These are phyloP conservation scores for Sporobolomyces roseus DNA, from an alignment of 768 basidiomycete species.

Conservation along the genomic window DNA sequence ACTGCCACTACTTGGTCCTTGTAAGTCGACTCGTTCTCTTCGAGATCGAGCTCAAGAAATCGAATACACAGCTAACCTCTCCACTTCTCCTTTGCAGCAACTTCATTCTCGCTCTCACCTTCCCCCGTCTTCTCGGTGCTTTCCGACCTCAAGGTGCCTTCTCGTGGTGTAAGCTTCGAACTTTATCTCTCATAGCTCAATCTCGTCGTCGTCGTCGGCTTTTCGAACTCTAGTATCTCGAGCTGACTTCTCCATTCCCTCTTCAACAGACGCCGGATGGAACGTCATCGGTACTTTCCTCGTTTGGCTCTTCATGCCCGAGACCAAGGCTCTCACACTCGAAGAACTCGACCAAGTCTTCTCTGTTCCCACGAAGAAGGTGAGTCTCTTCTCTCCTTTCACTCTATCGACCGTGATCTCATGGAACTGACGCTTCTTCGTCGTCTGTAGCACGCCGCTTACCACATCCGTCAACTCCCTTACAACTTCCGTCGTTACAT, in stretches of 20 bases:
- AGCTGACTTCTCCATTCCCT: background rate
- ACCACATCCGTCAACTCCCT: slow-evolving; percentile 10
- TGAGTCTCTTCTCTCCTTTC: background rate
- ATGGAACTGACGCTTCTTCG: background rate
- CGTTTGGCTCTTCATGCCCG: slow-evolving; percentile 47
- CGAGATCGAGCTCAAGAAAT: background rate
- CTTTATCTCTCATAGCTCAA: background rate
- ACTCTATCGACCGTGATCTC: background rate
- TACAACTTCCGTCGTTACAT: slow-evolving; percentile 37
- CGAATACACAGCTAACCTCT: background rate
- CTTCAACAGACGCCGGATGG: slow-evolving; percentile 37
- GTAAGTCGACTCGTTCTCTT: background rate
- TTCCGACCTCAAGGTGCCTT: slow-evolving; percentile 35
- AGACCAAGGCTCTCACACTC: slow-evolving; percentile 46
- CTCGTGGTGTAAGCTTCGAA: slow-evolving; percentile 1
- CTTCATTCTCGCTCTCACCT: slow-evolving; percentile 38
- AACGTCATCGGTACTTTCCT: slow-evolving; percentile 43
- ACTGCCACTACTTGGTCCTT: slow-evolving; percentile 27
- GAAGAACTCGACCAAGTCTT: slow-evolving; percentile 48
- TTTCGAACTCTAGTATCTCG: background rate
- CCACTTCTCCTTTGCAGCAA: background rate
- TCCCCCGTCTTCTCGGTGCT: slow-evolving; percentile 38
- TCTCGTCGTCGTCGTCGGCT: background rate
- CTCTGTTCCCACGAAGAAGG: slow-evolving; percentile 43
- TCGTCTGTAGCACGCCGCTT: slow-evolving; percentile 14